Conservation (phyloP, 495 filamentous ascomycete species). For the Neurospora cerealis region DNA sequence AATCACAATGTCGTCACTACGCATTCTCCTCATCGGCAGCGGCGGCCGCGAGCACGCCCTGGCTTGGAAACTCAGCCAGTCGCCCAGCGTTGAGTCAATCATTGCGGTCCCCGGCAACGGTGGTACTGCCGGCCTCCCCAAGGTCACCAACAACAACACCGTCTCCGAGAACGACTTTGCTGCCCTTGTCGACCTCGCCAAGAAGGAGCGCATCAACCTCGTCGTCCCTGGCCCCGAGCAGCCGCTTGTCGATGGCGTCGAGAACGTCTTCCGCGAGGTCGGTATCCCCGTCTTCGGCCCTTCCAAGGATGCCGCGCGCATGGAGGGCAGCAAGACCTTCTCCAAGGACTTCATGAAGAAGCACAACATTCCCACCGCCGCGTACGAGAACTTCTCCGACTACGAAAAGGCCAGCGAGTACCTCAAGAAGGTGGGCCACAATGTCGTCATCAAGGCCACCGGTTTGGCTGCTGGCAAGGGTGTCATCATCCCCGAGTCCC, state of each 20-base stretch:
- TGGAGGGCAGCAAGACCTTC: slow-evolving; percentile 96
- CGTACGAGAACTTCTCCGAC: slow-evolving; percentile 76
- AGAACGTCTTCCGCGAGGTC: slow-evolving; percentile 68
- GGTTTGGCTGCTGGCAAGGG: slow-evolving; percentile 88
- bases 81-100: slow-evolving; percentile 54
- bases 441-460: slow-evolving; percentile 81
- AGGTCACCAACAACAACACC: slow-evolving; percentile 58
- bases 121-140: slow-evolving; percentile 64
- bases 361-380: slow-evolving; percentile 82
- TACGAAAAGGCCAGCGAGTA: slow-evolving; percentile 70
- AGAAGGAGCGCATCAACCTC: slow-evolving; percentile 64
- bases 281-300: slow-evolving; percentile 83
- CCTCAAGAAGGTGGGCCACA: slow-evolving; percentile 61
- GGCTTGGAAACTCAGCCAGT: slow-evolving; percentile 88
- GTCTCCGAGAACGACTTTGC: slow-evolving; percentile 68
- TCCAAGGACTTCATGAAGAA: slow-evolving; percentile 97
- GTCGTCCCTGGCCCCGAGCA: slow-evolving; percentile 89
- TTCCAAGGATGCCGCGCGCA: slow-evolving; percentile 69
- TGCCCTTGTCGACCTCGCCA: slow-evolving; percentile 63
- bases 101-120: slow-evolving; percentile 76
- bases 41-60: slow-evolving; percentile 92
- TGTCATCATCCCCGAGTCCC: slow-evolving; percentile 72
- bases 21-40: slow-evolving; percentile 80
- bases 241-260: slow-evolving; percentile 86
- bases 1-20: slow-evolving; percentile 25